These are phyloP conservation scores for Pseudophaeomoniella oleicola DNA, from an alignment of 2,329 filamentous ascomycete species.

Conservation along the genomic window DNA sequence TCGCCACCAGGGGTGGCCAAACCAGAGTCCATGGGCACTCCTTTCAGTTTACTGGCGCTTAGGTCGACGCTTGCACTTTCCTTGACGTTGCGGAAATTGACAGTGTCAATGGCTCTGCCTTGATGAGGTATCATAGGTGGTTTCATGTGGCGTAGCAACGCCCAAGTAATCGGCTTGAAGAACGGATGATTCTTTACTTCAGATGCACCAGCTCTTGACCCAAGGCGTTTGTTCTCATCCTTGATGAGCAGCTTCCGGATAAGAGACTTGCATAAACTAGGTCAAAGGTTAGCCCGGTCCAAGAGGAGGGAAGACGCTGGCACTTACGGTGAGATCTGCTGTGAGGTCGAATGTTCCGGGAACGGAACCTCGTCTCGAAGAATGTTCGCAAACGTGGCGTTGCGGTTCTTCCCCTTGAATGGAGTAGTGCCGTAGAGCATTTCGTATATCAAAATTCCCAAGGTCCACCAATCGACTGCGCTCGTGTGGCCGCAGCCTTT, in stretches of 20 bases:
- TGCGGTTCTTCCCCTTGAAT: conserved; percentile 98
- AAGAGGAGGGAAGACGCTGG: neutral
- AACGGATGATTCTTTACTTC: conserved; percentile 95
- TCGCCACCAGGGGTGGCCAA: conserved; percentile 75
- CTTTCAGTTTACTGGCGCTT: conserved; percentile 40
- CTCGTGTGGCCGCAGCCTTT: conserved; percentile 97
- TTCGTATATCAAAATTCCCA: conserved; percentile 94
- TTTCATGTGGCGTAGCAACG: conserved; percentile 91
- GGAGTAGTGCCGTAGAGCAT: conserved; percentile 98
- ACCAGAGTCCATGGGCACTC: conserved; percentile 74
- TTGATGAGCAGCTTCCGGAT: conserved; percentile 97
- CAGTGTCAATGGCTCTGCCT: conserved; percentile 77
- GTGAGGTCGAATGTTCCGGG: conserved; percentile 70
- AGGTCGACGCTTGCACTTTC: conserved; percentile 86
- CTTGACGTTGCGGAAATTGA: conserved; percentile 97
- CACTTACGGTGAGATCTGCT: conserved; percentile 82
- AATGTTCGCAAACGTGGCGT: conserved; percentile 96
- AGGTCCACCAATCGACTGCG: conserved; percentile 97
- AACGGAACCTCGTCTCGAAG: conserved; percentile 90
- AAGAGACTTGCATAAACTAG: conserved; percentile 83
- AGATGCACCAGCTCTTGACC: conserved; percentile 85
- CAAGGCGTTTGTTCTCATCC: conserved; percentile 84
- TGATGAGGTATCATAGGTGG: conserved; percentile 91
- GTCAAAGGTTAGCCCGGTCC: neutral
- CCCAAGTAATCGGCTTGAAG: conserved; percentile 94